These are phyloP conservation scores for Argentina anserina DNA, from an alignment of 306 rosid species.

Conservation along the genomic window DNA sequence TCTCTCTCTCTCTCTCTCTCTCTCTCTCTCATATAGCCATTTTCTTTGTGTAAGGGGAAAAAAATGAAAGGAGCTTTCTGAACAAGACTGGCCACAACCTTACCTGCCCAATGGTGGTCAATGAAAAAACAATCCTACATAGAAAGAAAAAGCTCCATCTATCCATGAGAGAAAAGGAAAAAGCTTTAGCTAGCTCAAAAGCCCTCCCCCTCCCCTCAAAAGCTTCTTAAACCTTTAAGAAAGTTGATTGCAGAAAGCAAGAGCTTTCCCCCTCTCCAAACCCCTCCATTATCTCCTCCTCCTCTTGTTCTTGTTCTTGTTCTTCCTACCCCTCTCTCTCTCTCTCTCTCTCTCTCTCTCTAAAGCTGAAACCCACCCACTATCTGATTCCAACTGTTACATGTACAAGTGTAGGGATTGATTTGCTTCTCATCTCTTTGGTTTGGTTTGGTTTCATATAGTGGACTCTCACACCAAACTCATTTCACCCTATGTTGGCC, in stretches of 20 bases:
- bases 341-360: neutral
- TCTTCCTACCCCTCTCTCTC: conserved; percentile 15
- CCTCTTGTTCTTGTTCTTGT: neutral
- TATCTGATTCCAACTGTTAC: neutral
- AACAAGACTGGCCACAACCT: conserved; percentile 51
- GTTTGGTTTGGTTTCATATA: neutral
- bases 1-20: neutral
- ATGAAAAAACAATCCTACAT: conserved; percentile 36
- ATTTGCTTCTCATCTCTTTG: neutral
- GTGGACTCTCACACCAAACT: neutral
- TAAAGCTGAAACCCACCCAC: conserved; percentile 15
- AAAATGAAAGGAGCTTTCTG: conserved; percentile 36
- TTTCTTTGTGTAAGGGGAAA: neutral
- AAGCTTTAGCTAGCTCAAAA: conserved; percentile 26
- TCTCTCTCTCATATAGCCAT: neutral
- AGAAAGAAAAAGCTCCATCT: neutral
- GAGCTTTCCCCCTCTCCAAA: conserved; percentile 38
- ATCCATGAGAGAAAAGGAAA: neutral
- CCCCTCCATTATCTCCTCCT: conserved; percentile 1
- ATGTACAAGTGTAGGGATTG: conserved; percentile 8
- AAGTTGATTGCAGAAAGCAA: conserved; percentile 68
- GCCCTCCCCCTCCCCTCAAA: conserved; percentile 18
- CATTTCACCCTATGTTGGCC: conserved; percentile 55
- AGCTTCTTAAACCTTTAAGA: conserved; percentile 39
- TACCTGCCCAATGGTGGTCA: conserved; percentile 66